A percentile compares a stretch with the other conserved stretches of the same genome.
Conservation (phyloP, 148 eudicot genomes). For the Chenopodium formosanum region DNA sequence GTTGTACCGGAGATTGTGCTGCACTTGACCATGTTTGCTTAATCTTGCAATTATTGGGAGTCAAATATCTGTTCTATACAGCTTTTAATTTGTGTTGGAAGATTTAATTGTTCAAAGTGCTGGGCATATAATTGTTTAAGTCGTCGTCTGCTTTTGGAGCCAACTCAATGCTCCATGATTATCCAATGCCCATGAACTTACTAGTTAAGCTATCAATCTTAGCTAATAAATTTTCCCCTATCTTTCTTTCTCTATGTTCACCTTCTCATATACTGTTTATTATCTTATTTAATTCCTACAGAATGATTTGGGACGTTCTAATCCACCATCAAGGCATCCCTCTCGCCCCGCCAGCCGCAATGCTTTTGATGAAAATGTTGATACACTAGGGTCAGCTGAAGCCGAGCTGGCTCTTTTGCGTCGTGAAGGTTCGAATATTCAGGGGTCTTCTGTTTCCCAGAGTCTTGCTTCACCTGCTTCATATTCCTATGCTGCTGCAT, state of each 20-base stretch:
- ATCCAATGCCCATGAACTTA: background rate
- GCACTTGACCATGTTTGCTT: background rate
- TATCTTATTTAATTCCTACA: conserved; percentile 28
- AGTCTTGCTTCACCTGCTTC: conserved; percentile 51
- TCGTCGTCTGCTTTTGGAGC: background rate
- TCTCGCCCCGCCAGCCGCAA: conserved; percentile 93
- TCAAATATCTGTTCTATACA: background rate
- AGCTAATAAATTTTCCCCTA: background rate
- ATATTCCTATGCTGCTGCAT: conserved; percentile 84
- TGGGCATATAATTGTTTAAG: background rate
- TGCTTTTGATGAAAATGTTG: conserved; percentile 66
- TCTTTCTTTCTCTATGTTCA: background rate
- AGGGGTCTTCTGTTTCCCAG: conserved; percentile 46
- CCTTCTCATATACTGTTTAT: background rate
- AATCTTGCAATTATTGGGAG: background rate
- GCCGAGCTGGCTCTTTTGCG: conserved; percentile 65
- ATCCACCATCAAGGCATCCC: conserved; percentile 71
- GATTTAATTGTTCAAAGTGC: background rate
- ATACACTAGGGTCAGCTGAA: conserved; percentile 50
- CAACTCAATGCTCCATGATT: background rate
- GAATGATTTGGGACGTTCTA: conserved; percentile 70
- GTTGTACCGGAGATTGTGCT: background rate
- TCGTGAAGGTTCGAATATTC: conserved; percentile 39
- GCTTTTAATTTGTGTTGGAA: background rate
- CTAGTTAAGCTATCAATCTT: background rate